Conservation (phyloP, 441 rosid species). For the Breynia disticha region DNA sequence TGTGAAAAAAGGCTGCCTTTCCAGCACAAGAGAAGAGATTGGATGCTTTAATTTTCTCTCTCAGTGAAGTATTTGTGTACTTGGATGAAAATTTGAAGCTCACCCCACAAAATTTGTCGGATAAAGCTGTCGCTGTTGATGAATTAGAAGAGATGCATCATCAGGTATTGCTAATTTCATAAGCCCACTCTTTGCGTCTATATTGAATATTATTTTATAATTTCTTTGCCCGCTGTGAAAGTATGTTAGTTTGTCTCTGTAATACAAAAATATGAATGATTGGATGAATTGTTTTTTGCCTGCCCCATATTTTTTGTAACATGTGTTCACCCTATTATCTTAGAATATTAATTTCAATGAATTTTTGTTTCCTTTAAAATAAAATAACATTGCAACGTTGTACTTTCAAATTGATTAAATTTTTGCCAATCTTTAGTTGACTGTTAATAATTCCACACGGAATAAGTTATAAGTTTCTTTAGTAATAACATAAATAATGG, state of each 20-base stretch:
- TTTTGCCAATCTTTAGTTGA: no score
- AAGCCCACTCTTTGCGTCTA: not conserved
- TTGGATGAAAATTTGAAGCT: constrained; percentile 93
- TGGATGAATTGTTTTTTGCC: not conserved
- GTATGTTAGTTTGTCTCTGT: not conserved
- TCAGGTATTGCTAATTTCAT: constrained; percentile 45
- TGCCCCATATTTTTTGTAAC: not conserved
- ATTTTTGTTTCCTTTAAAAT: not conserved
- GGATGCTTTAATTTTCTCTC: constrained; percentile 73
- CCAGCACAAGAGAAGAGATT: constrained; percentile 87
- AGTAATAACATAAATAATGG: no score
- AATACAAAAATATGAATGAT: not conserved
- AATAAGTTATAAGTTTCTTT: no score
- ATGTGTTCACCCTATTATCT: not conserved
- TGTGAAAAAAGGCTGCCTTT: constrained; percentile 74
- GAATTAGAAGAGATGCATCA: constrained; percentile 87
- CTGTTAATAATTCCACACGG: no score
- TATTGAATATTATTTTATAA: constrained; percentile 1
- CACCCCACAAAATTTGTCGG: constrained; percentile 68
- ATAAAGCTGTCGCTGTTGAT: constrained; percentile 75
- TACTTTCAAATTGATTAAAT: no score
- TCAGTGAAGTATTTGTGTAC: constrained; percentile 63
- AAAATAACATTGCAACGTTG: no score
- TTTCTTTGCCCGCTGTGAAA: not conserved
- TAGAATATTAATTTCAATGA: not conserved